Evolutionary conservation across 2,329 filamentous ascomycete genomes (phyloP), one percentile per base, ranked within the genome.

Genomic region (Aphanoascus verrucosus): DNA sequence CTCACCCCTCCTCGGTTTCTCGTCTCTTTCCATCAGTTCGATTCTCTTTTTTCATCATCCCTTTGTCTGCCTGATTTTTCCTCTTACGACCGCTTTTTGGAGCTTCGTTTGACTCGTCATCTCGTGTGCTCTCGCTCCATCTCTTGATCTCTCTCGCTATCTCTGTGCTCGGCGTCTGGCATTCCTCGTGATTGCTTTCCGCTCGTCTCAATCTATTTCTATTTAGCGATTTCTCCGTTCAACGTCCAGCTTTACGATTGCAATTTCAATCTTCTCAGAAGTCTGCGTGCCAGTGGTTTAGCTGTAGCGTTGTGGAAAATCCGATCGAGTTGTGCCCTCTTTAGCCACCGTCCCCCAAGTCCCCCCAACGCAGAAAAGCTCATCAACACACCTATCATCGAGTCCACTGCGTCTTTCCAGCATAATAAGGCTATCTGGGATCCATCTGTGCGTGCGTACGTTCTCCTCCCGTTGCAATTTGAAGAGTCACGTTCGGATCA

Each of bases 11-110:
- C 43, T 40, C 37, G 19, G 38, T 32, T 43, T 28, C 14, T 50
- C 17, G 14, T 35, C 42, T 49, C 9, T 28, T 20, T 31, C 37
- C 61, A 63, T 59, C 57, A 47, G 62, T 63, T 49, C 40, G 57
- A 49, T 57, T 43, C n/a, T 20, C 28, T 44, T 37, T 35, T 2
- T 44, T 35, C n/a, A 17, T 8, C 17, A 17, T 41, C 20, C 20
- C 20, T 32, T 35, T 20, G 7, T 28, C 23, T 28, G 23, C 23
- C 23, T 28, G 23, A n/a, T n/a, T n/a, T n/a, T n/a, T n/a, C n/a
- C n/a, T n/a, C n/a, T 7, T 28, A 28, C 23, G 3, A 28, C 23
- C 7, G 3, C 23, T 28, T 28, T 20, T 44, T 44, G n/a, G 43
- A 46, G 43, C 40, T 38, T 43, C 48, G 23, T 40, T 49, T 35